phyloP scores from a whole-genome alignment of 2,329 filamentous ascomycete genomes.

The Pseudocercospora pini-densiflorae region DNA sequence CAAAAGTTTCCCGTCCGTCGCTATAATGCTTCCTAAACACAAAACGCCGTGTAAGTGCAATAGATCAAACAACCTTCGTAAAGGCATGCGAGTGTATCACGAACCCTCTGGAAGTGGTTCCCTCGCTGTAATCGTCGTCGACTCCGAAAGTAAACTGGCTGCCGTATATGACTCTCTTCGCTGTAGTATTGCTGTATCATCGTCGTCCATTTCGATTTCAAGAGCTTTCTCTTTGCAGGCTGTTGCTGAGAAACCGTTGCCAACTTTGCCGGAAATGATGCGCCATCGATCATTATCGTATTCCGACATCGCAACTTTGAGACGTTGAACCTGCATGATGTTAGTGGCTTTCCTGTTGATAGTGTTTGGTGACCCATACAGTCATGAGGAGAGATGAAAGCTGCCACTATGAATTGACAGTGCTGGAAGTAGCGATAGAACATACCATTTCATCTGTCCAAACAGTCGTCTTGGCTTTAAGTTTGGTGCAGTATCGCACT shows the following conservation, averaged over 20 bases:
- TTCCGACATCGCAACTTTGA: constrained; percentile 76
- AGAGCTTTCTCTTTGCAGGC: constrained; percentile 82
- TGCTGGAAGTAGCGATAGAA: constrained; percentile 8
- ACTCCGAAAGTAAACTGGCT: constrained; percentile 17
- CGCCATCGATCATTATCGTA: constrained; percentile 94
- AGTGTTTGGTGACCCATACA: background rate
- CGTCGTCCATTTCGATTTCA: constrained; percentile 53
- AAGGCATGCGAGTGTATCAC: background rate
- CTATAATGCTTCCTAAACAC: constrained; percentile 5
- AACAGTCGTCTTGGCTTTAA: constrained; percentile 90
- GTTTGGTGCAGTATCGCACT: constrained; percentile 91
- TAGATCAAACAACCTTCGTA: background rate
- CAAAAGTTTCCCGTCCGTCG: constrained; percentile 5
- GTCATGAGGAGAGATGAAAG: background rate
- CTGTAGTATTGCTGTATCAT: constrained; percentile 10
- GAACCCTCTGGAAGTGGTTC: background rate
- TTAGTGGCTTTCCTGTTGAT: constrained; percentile 6
- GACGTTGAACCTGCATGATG: constrained; percentile 66
- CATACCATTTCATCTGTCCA: constrained; percentile 91
- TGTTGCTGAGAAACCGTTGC: constrained; percentile 83
- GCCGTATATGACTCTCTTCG: constrained; percentile 8
- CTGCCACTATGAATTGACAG: background rate
- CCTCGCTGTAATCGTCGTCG: constrained; percentile 18
- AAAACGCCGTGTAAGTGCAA: constrained; percentile 13
- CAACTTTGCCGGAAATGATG: constrained; percentile 87